Percentiles rank a stretch among this genome's conserved stretches.
Conservation (phyloP, 2,329 filamentous ascomycete genomes). For the Sporothrix pallida region DNA sequence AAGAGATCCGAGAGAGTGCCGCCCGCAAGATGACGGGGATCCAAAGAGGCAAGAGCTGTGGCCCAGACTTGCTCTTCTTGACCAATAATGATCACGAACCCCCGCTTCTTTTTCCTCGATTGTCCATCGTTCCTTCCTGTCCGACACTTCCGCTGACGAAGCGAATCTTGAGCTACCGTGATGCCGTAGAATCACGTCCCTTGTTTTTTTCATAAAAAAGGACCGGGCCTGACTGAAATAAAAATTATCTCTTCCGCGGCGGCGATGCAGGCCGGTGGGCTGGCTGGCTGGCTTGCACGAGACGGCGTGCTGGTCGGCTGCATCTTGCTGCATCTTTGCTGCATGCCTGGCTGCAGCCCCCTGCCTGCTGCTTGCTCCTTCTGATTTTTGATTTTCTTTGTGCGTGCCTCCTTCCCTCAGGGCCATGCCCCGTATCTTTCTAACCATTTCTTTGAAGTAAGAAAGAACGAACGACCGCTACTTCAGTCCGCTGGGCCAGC, state of each 20-base stretch:
- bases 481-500: not conserved
- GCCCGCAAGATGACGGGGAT: not conserved
- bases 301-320: constrained; percentile 16
- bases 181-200: constrained; percentile 6
- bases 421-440: constrained; percentile 1
- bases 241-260: not conserved
- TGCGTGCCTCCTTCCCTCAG: not conserved
- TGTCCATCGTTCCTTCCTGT: constrained; percentile 7
- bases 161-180: constrained; percentile 4
- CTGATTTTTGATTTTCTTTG: not conserved
- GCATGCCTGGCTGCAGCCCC: constrained; percentile 19
- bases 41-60: not conserved
- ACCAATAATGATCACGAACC: constrained; percentile 12
- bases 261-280: not conserved
- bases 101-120: constrained; percentile 13
- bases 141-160: constrained; percentile 31
- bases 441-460: constrained; percentile 3
- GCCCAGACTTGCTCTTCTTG: not conserved
- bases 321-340: constrained; percentile 8
- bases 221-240: not conserved
- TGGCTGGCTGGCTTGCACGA: not conserved
- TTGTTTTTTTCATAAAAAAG: not conserved
- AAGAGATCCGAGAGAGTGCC: constrained; percentile 1
- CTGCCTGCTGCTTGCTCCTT: constrained; percentile 15
- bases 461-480: constrained; percentile 10